phyloP scores from a whole-genome alignment of 2,329 filamentous ascomycete genomes.

The Ophiosphaerella herpotricha region DNA sequence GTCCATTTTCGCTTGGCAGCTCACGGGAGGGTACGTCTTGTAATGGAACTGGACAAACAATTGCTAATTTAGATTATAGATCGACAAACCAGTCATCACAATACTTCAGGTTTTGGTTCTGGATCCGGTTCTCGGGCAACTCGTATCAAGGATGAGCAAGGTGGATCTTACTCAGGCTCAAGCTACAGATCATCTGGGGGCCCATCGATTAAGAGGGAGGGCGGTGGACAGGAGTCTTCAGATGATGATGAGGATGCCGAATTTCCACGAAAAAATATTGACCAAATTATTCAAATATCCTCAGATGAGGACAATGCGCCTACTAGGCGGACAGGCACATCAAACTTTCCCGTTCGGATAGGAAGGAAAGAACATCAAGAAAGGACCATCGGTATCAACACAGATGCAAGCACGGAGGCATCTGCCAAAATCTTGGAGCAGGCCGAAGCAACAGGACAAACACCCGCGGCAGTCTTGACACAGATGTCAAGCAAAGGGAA shows the following conservation, averaged over 20 bases:
- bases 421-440: conserved; percentile 48
- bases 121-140: conserved; percentile 38
- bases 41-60: not conserved
- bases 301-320: conserved; percentile 55
- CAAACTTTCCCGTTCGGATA: conserved; percentile 57
- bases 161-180: conserved; percentile 23
- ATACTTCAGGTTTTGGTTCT: conserved; percentile 27
- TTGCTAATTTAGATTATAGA: conserved; percentile 22
- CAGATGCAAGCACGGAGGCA: conserved; percentile 55
- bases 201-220: conserved; percentile 31
- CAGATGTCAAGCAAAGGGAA: conserved; percentile 40
- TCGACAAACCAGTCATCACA: conserved; percentile 23
- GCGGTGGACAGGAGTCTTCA: conserved; percentile 52
- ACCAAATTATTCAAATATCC: conserved; percentile 60
- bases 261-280: conserved; percentile 58
- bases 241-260: conserved; percentile 55
- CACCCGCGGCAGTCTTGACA: conserved; percentile 20
- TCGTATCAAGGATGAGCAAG: conserved; percentile 39
- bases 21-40: conserved; percentile 29
- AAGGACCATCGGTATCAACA: conserved; percentile 58
- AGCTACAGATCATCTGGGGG: conserved; percentile 16
- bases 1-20: conserved; percentile 48
- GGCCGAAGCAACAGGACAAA: conserved; percentile 37
- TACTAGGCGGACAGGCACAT: conserved; percentile 24
- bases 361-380: conserved; percentile 61